These are phyloP conservation scores for Aspergillus aculeatus DNA, from an alignment of 2,329 filamentous ascomycete species.

Conservation along the genomic window DNA sequence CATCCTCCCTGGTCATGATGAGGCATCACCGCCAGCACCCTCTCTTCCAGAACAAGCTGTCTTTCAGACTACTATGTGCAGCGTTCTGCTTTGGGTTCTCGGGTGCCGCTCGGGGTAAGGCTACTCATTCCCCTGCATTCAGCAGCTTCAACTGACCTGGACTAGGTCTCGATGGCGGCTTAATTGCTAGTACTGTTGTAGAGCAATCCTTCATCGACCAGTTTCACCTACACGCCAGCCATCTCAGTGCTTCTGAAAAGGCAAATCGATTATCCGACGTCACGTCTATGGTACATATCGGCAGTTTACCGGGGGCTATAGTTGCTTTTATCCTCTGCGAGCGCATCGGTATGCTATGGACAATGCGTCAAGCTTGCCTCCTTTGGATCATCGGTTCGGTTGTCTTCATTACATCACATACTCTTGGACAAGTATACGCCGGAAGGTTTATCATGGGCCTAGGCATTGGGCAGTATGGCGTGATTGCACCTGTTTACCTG, in stretches of 20 bases:
- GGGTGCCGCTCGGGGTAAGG: conserved; percentile 2
- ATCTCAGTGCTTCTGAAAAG: conserved; percentile 20
- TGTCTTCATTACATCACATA: conserved; percentile 34
- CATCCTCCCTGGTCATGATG: neutral
- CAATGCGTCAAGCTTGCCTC: conserved; percentile 20
- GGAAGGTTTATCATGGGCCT: conserved; percentile 35
- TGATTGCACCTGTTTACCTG: conserved; percentile 86
- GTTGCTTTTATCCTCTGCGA: conserved; percentile 30
- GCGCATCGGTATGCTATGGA: conserved; percentile 28
- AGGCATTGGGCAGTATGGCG: conserved; percentile 57
- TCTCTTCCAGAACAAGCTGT: neutral
- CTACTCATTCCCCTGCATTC: neutral
- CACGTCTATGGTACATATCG: conserved; percentile 43
- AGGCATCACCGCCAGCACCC: neutral
- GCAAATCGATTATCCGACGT: conserved; percentile 38
- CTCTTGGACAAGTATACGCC: conserved; percentile 30
- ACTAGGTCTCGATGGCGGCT: conserved; percentile 22
- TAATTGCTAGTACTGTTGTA: conserved; percentile 22
- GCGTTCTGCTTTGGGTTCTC: conserved; percentile 5
- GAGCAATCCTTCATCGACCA: conserved; percentile 19
- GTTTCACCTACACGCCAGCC: conserved; percentile 12
- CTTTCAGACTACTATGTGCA: conserved; percentile 2
- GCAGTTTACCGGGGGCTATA: conserved; percentile 38
- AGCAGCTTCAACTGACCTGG: neutral
- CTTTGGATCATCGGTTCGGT: conserved; percentile 26